Base-by-base conservation (phyloP, 2,329 filamentous ascomycete genomes). In the Tolypocladium sp. region DNA sequence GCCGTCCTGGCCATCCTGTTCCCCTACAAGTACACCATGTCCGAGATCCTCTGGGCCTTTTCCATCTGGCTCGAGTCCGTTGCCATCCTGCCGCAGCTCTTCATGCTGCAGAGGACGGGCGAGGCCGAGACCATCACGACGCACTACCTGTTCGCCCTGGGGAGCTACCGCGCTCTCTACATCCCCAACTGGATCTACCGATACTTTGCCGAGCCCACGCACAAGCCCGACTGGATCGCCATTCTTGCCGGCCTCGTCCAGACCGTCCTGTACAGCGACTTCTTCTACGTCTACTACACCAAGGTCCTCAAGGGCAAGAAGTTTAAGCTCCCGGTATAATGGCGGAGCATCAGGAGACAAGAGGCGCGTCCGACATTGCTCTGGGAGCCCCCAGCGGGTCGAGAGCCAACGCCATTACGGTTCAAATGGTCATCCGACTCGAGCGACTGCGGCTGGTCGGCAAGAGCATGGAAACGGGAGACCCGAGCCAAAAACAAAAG, bases 81-180 rank as follows among this genome's bases (percentile, higher is more conserved):
- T 22, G 94, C 94, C 57, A 99, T 99, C 67, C 83, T 99, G 61
- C 94, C 94, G 2, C 94, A 99, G 78, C 84, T 99, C 57, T 97
- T 99, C 76, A 95, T 99, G 91, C 82, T 99, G 63, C 94, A 99
- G 78, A 84, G 94, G 68, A 99, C 94, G 0, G 95, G 94, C 65
- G 93, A 97, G 78, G 95, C 94, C 13, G 94, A 99, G 78, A 97
- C 94, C n/a, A 99, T 99, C 71, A 99, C 94, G 15, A 96, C 92
- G 1, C 93, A 99, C 76, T 99, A 99, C 74, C 83, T 99, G 49
- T 96, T 96, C 70, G 93, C 95, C 17, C 81, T 99, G 42, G 94
- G 94, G 40, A 79, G 88, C 63, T 99, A 99, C 79, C 84, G 94
- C 59, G 91, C 92, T 4, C 81, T 99, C 59, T 99, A 99, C 77